Percentiles rank a stretch among this genome's conserved stretches.
Evolutionary conservation across 1,284 basidiomycete species (phyloP).

Genomic region (Cystobasidiaceae sp.): DNA sequence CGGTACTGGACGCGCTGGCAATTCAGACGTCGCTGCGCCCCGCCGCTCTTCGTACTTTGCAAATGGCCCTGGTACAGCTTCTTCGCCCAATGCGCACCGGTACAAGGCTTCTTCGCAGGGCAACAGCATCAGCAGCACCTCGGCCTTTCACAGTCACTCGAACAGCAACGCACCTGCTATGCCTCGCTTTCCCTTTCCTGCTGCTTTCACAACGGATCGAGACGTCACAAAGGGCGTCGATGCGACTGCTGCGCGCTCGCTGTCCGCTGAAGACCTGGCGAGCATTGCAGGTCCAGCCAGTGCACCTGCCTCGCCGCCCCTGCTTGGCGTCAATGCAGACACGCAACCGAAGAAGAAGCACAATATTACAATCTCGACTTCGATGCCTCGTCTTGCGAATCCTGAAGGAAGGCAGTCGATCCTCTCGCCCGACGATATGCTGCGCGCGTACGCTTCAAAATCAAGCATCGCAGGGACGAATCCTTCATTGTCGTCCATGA

Average conservation of each 20-base stretch:
- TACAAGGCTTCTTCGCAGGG: slow-evolving; percentile 13
- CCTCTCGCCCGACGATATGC: slow-evolving; percentile 27
- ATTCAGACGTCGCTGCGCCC: no score
- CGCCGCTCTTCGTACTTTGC: slow-evolving; percentile 15
- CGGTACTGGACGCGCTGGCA: background rate
- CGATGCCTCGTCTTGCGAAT: slow-evolving; percentile 14
- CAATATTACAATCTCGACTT: slow-evolving; percentile 26
- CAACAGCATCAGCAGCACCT: background rate
- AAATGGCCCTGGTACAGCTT: slow-evolving; percentile 29
- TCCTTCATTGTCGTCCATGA: slow-evolving; percentile 7
- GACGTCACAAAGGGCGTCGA: slow-evolving; percentile 19
- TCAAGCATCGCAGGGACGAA: slow-evolving; percentile 1
- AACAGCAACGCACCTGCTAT: slow-evolving; percentile 9
- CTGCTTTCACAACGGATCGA: background rate
- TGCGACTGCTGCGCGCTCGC: background rate
- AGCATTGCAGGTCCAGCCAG: background rate
- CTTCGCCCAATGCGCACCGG: slow-evolving; percentile 18
- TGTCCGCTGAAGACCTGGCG: slow-evolving; percentile 14
- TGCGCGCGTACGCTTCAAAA: slow-evolving; percentile 18
- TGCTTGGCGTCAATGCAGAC: no score
- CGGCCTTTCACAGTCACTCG: background rate
- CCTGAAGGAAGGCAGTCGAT: slow-evolving; percentile 20
- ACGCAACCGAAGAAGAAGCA: slow-evolving; percentile 23
- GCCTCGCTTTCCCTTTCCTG: slow-evolving; percentile 7
- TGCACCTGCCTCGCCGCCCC: no score